Evolutionary conservation across 1,284 basidiomycete genomes (phyloP).

Genomic region (Apiotrichum domesticum): DNA sequence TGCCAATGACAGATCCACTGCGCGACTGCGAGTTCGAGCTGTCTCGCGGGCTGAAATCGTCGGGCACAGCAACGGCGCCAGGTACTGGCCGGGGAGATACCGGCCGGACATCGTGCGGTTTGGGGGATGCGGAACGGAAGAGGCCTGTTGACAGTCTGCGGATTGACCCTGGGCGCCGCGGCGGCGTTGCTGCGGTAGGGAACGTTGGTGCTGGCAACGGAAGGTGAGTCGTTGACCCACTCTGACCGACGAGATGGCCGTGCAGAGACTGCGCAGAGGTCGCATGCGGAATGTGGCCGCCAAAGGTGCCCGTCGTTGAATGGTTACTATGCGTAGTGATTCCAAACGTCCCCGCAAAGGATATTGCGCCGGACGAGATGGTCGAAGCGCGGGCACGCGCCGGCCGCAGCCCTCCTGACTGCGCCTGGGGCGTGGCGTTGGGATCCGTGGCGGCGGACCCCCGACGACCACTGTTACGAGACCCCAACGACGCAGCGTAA

Average conservation of each 20-base stretch:
- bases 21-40: background rate
- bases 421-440: no score
- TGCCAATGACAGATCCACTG: background rate
- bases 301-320: background rate
- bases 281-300: background rate
- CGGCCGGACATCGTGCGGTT: slow-evolving; percentile 1
- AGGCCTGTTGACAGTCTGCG: slow-evolving; percentile 34
- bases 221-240: slow-evolving; percentile 4
- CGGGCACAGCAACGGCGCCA: background rate
- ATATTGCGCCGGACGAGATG: slow-evolving; percentile 4
- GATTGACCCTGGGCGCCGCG: slow-evolving; percentile 34
- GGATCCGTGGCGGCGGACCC: no score
- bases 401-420: background rate
- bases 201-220: slow-evolving; percentile 7
- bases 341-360: slow-evolving; percentile 5
- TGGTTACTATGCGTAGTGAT: background rate
- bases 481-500: slow-evolving; percentile 18
- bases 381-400: slow-evolving; percentile 11
- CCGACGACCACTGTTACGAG: slow-evolving; percentile 4
- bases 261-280: no score
- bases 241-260: background rate
- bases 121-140: slow-evolving; percentile 29
- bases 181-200: slow-evolving; percentile 29
- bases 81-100: background rate
- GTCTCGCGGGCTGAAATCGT: background rate